phyloP scores from a whole-genome alignment of 306 rosid genomes.

The Casuarina equisetifolia region DNA sequence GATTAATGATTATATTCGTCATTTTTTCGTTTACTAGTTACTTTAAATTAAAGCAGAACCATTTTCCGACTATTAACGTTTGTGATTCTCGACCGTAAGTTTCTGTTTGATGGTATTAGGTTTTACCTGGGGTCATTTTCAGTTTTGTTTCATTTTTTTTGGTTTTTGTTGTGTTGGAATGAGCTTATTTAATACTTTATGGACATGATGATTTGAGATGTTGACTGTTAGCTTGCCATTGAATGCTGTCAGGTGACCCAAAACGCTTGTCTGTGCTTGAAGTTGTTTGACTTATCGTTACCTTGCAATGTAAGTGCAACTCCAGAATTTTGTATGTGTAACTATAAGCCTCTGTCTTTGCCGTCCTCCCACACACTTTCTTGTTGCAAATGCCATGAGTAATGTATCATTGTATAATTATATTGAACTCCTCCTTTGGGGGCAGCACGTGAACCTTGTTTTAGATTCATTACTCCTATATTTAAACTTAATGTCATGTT shows the following conservation, averaged over 20 bases:
- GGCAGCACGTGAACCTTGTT: no score
- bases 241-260: not conserved
- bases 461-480: no score
- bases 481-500: no score
- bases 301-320: slow-evolving; percentile 8
- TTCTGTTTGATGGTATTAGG: not conserved
- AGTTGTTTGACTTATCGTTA: not conserved
- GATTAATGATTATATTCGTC: not conserved
- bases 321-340: not conserved
- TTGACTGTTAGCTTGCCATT: not conserved
- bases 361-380: no score
- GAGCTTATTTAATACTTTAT: not conserved
- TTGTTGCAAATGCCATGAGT: no score
- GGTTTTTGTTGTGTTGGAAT: not conserved
- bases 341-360: not conserved
- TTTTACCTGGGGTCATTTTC: not conserved
- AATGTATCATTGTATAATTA: no score
- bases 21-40: no score
- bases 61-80: not conserved
- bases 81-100: no score
- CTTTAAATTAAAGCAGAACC: not conserved
- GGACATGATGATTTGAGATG: not conserved
- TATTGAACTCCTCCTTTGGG: no score
- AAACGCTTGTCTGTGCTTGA: not conserved
- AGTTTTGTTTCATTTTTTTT: not conserved